Base-by-base conservation (phyloP, 768 basidiomycete genomes). In the Tricholoma flavovirens region DNA sequence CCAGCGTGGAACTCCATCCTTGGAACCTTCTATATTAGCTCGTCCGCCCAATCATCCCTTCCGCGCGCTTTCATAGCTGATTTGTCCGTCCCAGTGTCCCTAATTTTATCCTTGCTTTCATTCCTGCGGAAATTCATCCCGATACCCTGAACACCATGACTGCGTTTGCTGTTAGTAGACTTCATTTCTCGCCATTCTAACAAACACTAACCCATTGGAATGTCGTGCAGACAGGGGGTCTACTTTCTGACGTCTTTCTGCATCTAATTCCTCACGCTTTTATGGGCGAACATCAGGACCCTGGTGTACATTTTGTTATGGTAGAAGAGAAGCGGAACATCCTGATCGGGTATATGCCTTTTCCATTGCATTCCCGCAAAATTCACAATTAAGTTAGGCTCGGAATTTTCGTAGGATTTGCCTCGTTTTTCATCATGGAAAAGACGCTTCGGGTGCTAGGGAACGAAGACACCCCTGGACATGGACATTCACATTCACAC, bases 21-120 rank as follows among this genome's bases (percentile, higher is more conserved):
- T 26, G 93, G 90, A 59, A 95, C 93, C 17, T 93, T 95, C 77
- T 95, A 95, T 76, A 95, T 95, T 73, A 93, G 90, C 78, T 95
- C 92, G 93, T 94, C 69, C 66, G 90, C 81, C 56, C 40, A 43
- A 15, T 56, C 15, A 12, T 55, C 33, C 29, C 33, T 42, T 48
- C 36, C 48, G 51, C 51, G 38, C 26, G n/a, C 46, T 58, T 56
- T 52, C 38, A 10, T 11, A 5, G 21, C 53, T 68, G 53, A 60
- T 59, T 60, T 56, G 56, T 50, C 49, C 15, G 15, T 24, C 57
- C 59, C 67, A 94, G 92, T 35, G 83, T 95, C 56, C 93, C 93
- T 49, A 97, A 97, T 73, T 90, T 97, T 64, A 93, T 97, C 60
- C 87, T 97, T 52, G 90, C 90, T 5, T 93, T 95, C 68, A 95